Percentiles rank a stretch among this genome's conserved stretches.
Evolutionary conservation across 1,139 yeast species (phyloP).

Genomic region (Suhomyces taliae): DNA sequence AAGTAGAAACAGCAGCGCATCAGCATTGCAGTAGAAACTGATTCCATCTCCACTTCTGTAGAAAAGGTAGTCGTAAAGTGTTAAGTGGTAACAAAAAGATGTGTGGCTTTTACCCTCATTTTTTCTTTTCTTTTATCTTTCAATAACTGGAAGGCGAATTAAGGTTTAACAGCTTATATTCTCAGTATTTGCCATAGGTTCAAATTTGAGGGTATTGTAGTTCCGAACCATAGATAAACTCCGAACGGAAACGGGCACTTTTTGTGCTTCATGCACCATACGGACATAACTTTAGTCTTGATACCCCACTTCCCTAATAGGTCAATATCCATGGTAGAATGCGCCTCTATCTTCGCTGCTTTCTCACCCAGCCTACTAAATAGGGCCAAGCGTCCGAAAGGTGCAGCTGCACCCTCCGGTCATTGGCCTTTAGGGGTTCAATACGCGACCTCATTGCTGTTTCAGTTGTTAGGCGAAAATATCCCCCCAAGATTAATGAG

Average conservation of each 20-base stretch:
- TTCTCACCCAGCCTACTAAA: not conserved
- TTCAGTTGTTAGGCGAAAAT: not conserved
- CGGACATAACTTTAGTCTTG: not conserved
- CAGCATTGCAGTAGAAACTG: too few species aligned
- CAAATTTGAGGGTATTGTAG: too few species aligned
- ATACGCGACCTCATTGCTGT: not conserved
- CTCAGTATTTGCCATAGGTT: not conserved
- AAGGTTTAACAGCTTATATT: too few species aligned
- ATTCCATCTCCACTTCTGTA: too few species aligned
- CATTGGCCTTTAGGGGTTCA: not conserved
- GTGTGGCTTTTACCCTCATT: too few species aligned
- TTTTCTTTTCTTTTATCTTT: too few species aligned
- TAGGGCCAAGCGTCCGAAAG: not conserved
- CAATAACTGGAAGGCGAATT: too few species aligned
- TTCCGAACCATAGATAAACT: not conserved
- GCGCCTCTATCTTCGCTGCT: not conserved
- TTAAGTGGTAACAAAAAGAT: too few species aligned
- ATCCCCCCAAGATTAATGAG: not conserved
- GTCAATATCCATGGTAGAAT: not conserved
- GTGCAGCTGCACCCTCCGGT: not conserved
- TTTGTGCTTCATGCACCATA: not conserved
- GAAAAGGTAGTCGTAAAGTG: too few species aligned
- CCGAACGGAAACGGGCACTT: not conserved
- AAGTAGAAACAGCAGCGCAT: too few species aligned
- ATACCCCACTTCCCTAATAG: slow-evolving; percentile 5